Evolutionary conservation across 345 rosid genomes (phyloP).

Genomic region (Eucalyptus regnans): DNA sequence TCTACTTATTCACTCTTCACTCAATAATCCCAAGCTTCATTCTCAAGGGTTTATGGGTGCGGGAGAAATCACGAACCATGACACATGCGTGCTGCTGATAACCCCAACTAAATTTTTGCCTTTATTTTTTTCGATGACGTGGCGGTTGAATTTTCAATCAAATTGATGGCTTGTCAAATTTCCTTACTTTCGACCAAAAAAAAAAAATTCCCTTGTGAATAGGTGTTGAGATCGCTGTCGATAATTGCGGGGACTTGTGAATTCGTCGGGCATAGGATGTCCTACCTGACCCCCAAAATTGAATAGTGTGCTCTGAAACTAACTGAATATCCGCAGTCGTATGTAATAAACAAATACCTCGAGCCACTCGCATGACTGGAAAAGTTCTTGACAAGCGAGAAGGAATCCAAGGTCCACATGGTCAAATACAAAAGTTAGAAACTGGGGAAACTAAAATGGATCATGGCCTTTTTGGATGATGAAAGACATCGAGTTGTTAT

Average conservation of each 20-base stretch:
- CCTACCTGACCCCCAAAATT: not conserved
- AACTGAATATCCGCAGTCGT: not conserved
- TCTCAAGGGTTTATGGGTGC: too few species aligned
- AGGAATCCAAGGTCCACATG: not conserved
- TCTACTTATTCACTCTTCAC: too few species aligned
- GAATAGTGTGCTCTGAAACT: not conserved
- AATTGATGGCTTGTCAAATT: not conserved
- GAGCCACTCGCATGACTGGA: not conserved
- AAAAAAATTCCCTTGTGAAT: not conserved
- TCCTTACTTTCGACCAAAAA: too few species aligned
- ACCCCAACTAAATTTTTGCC: not conserved
- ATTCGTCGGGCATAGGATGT: not conserved
- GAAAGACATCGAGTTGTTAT: not conserved
- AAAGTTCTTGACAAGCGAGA: not conserved
- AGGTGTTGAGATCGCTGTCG: not conserved
- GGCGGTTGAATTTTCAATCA: not conserved
- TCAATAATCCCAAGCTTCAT: too few species aligned
- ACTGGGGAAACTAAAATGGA: not conserved
- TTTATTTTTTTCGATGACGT: not conserved
- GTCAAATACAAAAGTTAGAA: not conserved
- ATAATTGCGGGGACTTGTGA: not conserved
- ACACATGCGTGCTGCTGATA: not conserved
- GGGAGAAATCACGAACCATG: too few species aligned
- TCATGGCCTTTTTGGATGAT: not conserved
- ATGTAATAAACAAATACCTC: not conserved